A percentile compares a stretch with the other conserved stretches of the same genome.
phyloP scores from a whole-genome alignment of 192 early-diverging fungal species.

The Chytriomyces sp. region DNA sequence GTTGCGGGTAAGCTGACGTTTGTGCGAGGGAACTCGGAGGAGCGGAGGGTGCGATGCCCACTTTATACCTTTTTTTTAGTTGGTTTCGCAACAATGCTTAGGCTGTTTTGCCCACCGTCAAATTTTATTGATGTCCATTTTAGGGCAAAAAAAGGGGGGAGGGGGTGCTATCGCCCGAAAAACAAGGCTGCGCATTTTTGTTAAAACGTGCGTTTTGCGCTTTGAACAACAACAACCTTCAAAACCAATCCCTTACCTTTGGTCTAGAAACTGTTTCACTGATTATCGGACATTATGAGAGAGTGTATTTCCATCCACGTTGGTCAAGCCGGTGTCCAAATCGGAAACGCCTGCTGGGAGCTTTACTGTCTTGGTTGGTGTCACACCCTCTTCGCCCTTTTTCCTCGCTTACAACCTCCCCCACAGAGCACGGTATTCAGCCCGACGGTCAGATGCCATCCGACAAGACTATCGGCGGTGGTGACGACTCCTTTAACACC shows the following conservation, averaged over 20 bases:
- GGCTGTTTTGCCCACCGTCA: background rate
- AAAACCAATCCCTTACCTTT: conserved; percentile 32
- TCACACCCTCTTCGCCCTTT: background rate
- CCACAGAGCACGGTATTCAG: conserved; percentile 93
- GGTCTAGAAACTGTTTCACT: conserved; percentile 8
- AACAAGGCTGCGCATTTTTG: conserved; percentile 3
- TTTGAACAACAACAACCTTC: background rate
- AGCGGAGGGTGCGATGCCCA: background rate
- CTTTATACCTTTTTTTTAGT: conserved; percentile 7
- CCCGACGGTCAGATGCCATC: conserved; percentile 90
- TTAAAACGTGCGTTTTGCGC: background rate
- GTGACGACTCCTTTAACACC: conserved; percentile 95
- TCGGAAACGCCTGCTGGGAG: conserved; percentile 99
- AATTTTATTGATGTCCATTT: conserved; percentile 1
- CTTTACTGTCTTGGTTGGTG: conserved; percentile 73
- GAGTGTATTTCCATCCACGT: conserved; percentile 86
- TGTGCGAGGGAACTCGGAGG: background rate
- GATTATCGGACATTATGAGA: conserved; percentile 55
- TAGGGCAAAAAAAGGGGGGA: background rate
- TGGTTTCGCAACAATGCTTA: background rate
- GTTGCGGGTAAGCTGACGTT: background rate
- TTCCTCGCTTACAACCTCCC: conserved; percentile 40
- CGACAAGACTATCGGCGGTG: conserved; percentile 76
- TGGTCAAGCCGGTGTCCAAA: conserved; percentile 98
- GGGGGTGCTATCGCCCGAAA: conserved; percentile 32